These are phyloP conservation scores for Pouteria campechiana DNA, from an alignment of 179 eudicot species.

Conservation along the genomic window DNA sequence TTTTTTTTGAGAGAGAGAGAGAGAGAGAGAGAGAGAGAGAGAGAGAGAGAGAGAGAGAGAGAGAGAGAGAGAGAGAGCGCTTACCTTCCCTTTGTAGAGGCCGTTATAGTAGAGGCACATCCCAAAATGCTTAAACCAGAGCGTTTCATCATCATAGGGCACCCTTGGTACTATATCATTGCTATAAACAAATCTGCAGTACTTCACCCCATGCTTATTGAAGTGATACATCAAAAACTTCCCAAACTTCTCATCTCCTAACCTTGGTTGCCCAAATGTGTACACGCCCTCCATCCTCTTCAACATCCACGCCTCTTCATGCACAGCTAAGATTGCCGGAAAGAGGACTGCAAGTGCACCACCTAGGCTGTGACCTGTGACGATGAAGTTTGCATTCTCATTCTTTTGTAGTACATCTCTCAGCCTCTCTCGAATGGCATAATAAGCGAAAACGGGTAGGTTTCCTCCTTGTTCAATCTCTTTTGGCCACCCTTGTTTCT, in stretches of 20 bases:
- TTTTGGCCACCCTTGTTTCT: conserved; percentile 31
- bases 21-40: too few relatives aligned
- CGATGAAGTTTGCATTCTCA: conserved; percentile 22
- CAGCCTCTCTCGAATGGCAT: conserved; percentile 28
- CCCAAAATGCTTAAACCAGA: conserved; percentile 52
- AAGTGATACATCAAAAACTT: conserved; percentile 20
- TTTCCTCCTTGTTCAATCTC: conserved; percentile 7
- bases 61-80: background rate
- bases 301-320: conserved; percentile 25
- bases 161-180: conserved; percentile 50
- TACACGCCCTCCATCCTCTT: conserved; percentile 39
- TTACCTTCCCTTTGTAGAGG: conserved; percentile 37
- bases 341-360: conserved; percentile 51
- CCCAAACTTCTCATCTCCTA: conserved; percentile 44
- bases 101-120: conserved; percentile 32
- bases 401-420: conserved; percentile 11
- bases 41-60: background rate
- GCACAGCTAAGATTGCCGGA: conserved; percentile 36
- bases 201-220: conserved; percentile 9
- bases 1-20: too few relatives aligned
- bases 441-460: conserved; percentile 27
- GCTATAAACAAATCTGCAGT: conserved; percentile 45
- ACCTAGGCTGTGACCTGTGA: conserved; percentile 65
- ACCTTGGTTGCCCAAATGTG: conserved; percentile 63
- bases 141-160: conserved; percentile 29